These are phyloP conservation scores for Debaryomycetaceae sp. DNA, from an alignment of 1,139 yeast species.

Conservation along the genomic window DNA sequence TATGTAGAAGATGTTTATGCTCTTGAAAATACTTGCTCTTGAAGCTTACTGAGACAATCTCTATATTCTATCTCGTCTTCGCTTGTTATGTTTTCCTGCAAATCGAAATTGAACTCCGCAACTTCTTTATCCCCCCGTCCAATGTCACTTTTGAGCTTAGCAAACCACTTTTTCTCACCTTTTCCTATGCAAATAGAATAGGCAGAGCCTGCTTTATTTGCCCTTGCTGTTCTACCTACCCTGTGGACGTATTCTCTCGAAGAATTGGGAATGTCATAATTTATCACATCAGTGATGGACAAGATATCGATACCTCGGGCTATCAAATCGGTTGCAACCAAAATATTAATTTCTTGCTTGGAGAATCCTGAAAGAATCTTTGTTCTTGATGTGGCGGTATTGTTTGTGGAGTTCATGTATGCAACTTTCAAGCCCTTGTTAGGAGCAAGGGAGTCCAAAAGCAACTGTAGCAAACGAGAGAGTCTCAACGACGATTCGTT, in stretches of 20 bases:
- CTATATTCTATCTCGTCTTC: slow-evolving; percentile 27
- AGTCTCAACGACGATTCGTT: slow-evolving; percentile 83
- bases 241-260: slow-evolving; percentile 92
- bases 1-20: too few species aligned
- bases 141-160: slow-evolving; percentile 44
- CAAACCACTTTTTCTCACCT: slow-evolving; percentile 71
- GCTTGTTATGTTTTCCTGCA: slow-evolving; percentile 16
- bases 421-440: slow-evolving; percentile 15
- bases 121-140: slow-evolving; percentile 25
- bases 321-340: slow-evolving; percentile 88
- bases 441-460: slow-evolving; percentile 29
- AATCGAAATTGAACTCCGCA: slow-evolving; percentile 19
- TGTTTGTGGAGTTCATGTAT: slow-evolving; percentile 50
- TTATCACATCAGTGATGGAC: slow-evolving; percentile 70
- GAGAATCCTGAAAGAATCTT: slow-evolving; percentile 57
- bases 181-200: slow-evolving; percentile 67
- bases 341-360: slow-evolving; percentile 44
- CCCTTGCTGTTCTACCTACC: slow-evolving; percentile 96
- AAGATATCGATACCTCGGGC: slow-evolving; percentile 90
- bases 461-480: slow-evolving; percentile 52
- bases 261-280: slow-evolving; percentile 87
- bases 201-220: slow-evolving; percentile 73
- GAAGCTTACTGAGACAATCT: slow-evolving; percentile 22
- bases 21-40: slow-evolving; percentile 11
- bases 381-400: slow-evolving; percentile 38